Percentiles rank a stretch among this genome's conserved stretches.
Conservation (phyloP, 441 rosid species). For the Theobroma grandiflorum region DNA sequence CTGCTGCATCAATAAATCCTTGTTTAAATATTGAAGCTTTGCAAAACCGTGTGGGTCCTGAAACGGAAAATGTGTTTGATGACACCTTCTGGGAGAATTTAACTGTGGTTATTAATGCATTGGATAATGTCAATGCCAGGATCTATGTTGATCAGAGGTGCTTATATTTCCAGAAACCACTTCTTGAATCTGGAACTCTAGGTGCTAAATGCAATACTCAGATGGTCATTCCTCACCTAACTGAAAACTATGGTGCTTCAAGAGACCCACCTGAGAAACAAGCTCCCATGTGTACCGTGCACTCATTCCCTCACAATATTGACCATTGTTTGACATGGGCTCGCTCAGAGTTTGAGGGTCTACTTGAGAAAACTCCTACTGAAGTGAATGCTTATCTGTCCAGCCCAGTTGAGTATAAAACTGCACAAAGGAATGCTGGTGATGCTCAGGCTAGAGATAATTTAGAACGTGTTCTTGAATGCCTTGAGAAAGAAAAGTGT, state of each 20-base stretch:
- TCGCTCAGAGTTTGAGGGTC: constrained; percentile 96
- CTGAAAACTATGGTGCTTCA: constrained; percentile 98
- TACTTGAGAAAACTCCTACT: constrained; percentile 92
- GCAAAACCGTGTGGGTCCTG: constrained; percentile 90
- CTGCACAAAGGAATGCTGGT: constrained; percentile 77
- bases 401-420: constrained; percentile 70
- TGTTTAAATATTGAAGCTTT: constrained; percentile 74
- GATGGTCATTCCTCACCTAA: constrained; percentile 96
- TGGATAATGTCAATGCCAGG: constrained; percentile 95
- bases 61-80: constrained; percentile 86
- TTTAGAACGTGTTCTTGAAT: constrained; percentile 83
- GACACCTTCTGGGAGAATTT: constrained; percentile 94
- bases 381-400: constrained; percentile 91
- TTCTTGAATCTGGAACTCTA: constrained; percentile 95
- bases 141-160: constrained; percentile 94
- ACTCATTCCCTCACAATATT: constrained; percentile 98
- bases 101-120: constrained; percentile 76
- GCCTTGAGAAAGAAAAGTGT: constrained; percentile 88
- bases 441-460: constrained; percentile 97
- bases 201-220: constrained; percentile 98
- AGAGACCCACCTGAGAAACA: constrained; percentile 98
- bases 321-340: constrained; percentile 99
- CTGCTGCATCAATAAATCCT: constrained; percentile 79
- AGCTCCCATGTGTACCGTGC: constrained; percentile 99
- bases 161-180: constrained; percentile 97